Evolutionary conservation across 805 yeast genomes (phyloP), one percentile per base, ranked within the genome.

Genomic region (Lipomyces starkeyi): DNA sequence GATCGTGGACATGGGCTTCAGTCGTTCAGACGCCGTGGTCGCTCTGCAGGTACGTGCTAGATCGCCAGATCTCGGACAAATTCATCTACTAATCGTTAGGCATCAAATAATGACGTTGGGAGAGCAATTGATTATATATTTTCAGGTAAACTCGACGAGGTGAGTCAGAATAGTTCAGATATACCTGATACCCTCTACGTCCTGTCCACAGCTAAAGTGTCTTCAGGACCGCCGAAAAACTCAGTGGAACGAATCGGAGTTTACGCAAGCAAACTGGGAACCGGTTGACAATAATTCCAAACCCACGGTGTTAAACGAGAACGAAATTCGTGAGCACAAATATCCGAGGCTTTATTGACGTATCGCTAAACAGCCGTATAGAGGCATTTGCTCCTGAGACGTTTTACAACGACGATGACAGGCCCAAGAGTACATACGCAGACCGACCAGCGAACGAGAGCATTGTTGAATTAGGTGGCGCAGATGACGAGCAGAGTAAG

Each of bases 1-100:
- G 62, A 69, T 76, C 58, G 70, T 69, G 40, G 79, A 77, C 27
- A 77, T 77, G 79, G 79, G 79, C 35, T 74, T 77, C 62, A 54
- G 67, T 57, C 68, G 73, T 1, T 74, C 73, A 14, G 75, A 73
- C 29, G 79, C 79, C 29, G 43, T 67, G 17, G 52, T 62, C 25
- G 79, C 78, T 14, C 65, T 76, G 52, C 56, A 74, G 66, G 78
- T 75, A 54, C 3, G 67, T 58, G 47, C n/a, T 57, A 11, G 58
- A 62, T 17, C 37, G 20, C 17, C 29, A 2, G 25, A 13, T 27
- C 3, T 25, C 20, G 22, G n/a, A 27, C 53, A 29, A n/a, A 43
- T 43, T n/a, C n/a, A 65, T 60, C 34, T 8, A 17, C 56, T 37
- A 34, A 55, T 25, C 14, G 17, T 7, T 54, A 74, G 76, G 52